These are phyloP conservation scores for Lunularia cruciata DNA, from an alignment of 225 moss, liverwort and hornwort genomes.

Conservation along the genomic window DNA sequence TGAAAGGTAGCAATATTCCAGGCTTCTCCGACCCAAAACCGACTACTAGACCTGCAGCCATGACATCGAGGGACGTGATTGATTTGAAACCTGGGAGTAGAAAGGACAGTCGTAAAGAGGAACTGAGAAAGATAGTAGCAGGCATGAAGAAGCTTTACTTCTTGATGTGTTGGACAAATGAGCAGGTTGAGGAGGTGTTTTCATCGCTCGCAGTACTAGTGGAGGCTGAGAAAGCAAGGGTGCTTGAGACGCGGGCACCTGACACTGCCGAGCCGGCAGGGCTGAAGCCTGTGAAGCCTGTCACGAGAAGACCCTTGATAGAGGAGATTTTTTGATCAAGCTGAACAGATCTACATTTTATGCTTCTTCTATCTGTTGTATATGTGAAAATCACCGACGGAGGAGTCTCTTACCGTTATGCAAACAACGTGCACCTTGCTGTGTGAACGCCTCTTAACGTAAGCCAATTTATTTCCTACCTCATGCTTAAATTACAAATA, in stretches of 20 bases:
- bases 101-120: slow-evolving; percentile 9
- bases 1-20: not conserved
- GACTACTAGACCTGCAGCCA: slow-evolving; percentile 1
- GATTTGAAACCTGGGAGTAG: not conserved
- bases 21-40: not conserved
- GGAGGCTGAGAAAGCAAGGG: slow-evolving; percentile 50
- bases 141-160: slow-evolving; percentile 80
- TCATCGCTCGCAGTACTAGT: slow-evolving; percentile 43
- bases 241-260: slow-evolving; percentile 34
- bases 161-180: slow-evolving; percentile 79
- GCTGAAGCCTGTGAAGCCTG: not conserved
- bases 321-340: not conserved
- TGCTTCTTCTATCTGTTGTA: too few relatives aligned
- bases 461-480: too few relatives aligned
- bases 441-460: too few relatives aligned
- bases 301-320: not conserved
- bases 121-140: slow-evolving; percentile 55
- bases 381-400: too few relatives aligned
- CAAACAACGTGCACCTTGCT: too few relatives aligned
- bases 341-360: too few relatives aligned
- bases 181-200: slow-evolving; percentile 49
- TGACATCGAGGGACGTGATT: not conserved
- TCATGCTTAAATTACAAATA: too few relatives aligned
- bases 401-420: too few relatives aligned
- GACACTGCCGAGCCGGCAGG: not conserved